These are phyloP conservation scores for Cardamine chenopodiifolia DNA, from an alignment of 345 rosid genomes.

Conservation along the genomic window DNA sequence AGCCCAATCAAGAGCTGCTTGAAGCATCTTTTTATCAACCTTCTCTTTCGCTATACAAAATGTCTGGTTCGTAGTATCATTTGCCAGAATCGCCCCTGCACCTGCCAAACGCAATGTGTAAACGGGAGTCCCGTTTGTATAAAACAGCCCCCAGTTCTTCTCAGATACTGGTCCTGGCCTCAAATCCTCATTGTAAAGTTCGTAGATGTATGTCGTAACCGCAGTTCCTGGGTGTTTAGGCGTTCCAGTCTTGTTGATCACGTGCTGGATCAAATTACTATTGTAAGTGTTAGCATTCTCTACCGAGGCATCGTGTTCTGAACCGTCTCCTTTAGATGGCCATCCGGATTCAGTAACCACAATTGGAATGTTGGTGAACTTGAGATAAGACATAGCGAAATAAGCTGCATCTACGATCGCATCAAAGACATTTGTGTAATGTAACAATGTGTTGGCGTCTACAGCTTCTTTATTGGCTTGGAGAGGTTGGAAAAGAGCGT, in stretches of 20 bases:
- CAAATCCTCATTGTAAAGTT: slow-evolving; percentile 89
- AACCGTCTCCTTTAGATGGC: slow-evolving; percentile 90
- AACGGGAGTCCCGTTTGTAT: slow-evolving; percentile 64
- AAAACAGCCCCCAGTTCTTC: slow-evolving; percentile 95
- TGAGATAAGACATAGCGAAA: slow-evolving; percentile 81
- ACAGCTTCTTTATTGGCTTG: slow-evolving; percentile 94
- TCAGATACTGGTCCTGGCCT: slow-evolving; percentile 76
- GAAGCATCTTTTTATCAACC: slow-evolving; percentile 85
- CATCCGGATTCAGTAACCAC: slow-evolving; percentile 90
- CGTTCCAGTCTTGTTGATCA: slow-evolving; percentile 85
- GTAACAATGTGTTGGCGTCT: slow-evolving; percentile 90
- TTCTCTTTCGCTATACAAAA: slow-evolving; percentile 78
- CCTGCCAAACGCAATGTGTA: slow-evolving; percentile 79
- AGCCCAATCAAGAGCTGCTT: slow-evolving; percentile 99
- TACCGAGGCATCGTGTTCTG: slow-evolving; percentile 71
- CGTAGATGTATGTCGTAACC: slow-evolving; percentile 81
- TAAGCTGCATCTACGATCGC: slow-evolving; percentile 93
- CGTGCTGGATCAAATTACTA: slow-evolving; percentile 88
- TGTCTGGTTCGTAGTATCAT: slow-evolving; percentile 96
- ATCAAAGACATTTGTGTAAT: slow-evolving; percentile 92
- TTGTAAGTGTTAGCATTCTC: slow-evolving; percentile 94
- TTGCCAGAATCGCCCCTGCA: slow-evolving; percentile 78
- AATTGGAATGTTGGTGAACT: slow-evolving; percentile 78
- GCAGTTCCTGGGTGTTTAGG: slow-evolving; percentile 85
- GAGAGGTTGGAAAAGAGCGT: slow-evolving; percentile 91